A percentile compares a stretch with the other conserved stretches of the same genome.
Evolutionary conservation across 495 filamentous ascomycete genomes (phyloP).

Genomic region (Terfezia claveryi): DNA sequence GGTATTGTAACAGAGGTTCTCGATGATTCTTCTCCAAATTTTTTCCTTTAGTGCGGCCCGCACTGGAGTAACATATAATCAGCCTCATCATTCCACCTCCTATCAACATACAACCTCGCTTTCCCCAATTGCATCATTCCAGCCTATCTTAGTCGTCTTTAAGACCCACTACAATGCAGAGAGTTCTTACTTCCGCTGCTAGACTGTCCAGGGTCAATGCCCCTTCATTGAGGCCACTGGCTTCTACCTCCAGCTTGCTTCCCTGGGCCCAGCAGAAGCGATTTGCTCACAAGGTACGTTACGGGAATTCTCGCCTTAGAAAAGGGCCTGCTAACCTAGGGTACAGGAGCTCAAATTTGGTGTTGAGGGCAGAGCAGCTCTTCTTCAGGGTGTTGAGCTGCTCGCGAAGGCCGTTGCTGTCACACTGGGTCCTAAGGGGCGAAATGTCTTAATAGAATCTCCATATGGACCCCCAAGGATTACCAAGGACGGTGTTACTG

Average conservation of each 20-base stretch:
- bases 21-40: too few species aligned
- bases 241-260: constrained; percentile 4
- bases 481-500: constrained; percentile 47
- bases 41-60: too few species aligned
- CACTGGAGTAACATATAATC: too few species aligned
- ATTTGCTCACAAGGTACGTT: constrained; percentile 19
- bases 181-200: constrained; percentile 15
- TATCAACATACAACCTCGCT: not conserved
- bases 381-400: constrained; percentile 88
- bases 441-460: constrained; percentile 94
- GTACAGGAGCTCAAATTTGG: constrained; percentile 80
- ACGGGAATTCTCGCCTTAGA: not conserved
- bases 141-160: not conserved
- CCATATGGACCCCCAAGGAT: constrained; percentile 97
- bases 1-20: too few species aligned
- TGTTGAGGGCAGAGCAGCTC: constrained; percentile 71
- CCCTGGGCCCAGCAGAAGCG: constrained; percentile 12
- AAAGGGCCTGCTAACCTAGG: not conserved
- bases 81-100: not conserved
- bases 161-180: constrained; percentile 13
- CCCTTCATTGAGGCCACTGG: constrained; percentile 5
- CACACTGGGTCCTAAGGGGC: constrained; percentile 89
- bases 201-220: constrained; percentile 9
- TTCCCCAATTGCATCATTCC: not conserved
- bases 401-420: constrained; percentile 90